A percentile compares a stretch with the other conserved stretches of the same genome.
Evolutionary conservation across 2,329 filamentous ascomycete species (phyloP).

Genomic region (Penicillium concentricum): DNA sequence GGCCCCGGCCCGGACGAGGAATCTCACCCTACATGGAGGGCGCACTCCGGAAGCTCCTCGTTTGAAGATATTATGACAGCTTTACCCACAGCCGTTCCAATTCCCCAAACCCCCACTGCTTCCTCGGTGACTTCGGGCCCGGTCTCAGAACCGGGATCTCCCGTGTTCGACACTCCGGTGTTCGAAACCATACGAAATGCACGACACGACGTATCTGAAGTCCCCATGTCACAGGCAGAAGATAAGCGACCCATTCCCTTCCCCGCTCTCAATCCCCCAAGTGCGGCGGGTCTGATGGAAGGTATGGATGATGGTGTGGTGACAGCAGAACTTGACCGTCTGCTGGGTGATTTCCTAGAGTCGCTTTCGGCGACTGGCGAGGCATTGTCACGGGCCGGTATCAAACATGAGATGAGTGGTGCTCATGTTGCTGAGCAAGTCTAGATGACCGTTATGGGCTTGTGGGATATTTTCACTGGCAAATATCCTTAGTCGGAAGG

Average conservation of each 20-base stretch:
- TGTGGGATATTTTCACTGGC: not conserved
- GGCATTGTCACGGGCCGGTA: slow-evolving; percentile 23
- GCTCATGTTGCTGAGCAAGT: slow-evolving; percentile 13
- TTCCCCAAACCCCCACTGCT: slow-evolving; percentile 16
- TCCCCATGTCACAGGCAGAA: slow-evolving; percentile 2
- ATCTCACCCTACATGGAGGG: slow-evolving; percentile 35
- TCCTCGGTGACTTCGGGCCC: slow-evolving; percentile 9
- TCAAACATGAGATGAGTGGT: slow-evolving; percentile 16
- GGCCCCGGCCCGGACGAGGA: slow-evolving; percentile 56
- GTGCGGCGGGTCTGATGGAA: slow-evolving; percentile 38
- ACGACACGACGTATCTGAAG: slow-evolving; percentile 14
- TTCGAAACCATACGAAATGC: slow-evolving; percentile 18
- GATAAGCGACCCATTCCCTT: slow-evolving; percentile 32
- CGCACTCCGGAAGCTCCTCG: slow-evolving; percentile 11
- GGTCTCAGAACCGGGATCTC: slow-evolving; percentile 22
- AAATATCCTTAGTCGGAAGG: not conserved
- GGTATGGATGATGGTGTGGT: slow-evolving; percentile 39
- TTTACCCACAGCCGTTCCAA: slow-evolving; percentile 28
- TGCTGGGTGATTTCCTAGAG: slow-evolving; percentile 41
- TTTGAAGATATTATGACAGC: slow-evolving; percentile 19
- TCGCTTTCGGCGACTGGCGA: slow-evolving; percentile 40
- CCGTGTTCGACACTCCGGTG: slow-evolving; percentile 22
- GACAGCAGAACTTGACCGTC: slow-evolving; percentile 40
- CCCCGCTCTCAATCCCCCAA: slow-evolving; percentile 40
- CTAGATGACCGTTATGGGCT: not conserved